Evolutionary conservation across 768 basidiomycete genomes (phyloP), one percentile per base, ranked within the genome.

Genomic region (Sporobolomyces phaffii): DNA sequence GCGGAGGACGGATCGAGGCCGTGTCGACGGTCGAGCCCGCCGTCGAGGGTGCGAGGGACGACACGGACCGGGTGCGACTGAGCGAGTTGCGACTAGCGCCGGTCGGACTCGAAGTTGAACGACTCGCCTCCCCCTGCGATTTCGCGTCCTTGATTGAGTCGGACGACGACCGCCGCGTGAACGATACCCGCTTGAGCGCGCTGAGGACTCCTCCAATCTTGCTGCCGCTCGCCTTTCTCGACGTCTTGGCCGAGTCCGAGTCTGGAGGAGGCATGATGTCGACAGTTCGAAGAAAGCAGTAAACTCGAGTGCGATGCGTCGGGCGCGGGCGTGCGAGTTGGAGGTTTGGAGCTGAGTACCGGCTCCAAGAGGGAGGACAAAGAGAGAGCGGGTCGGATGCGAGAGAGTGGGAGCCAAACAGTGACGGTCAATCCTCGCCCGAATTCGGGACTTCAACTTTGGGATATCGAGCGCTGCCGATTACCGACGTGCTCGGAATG

Each of bases 101-200:
- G 29, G 5, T 33, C 29, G 38, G 38, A 9, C 10, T 9, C 38
- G 38, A 38, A 38, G 41, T 33, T 44, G 56, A 33, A 15, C 22
- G 41, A 34, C 28, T 13, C 14, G 11, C 6, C n/a, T 36, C 34
- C 7, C 2, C 18, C 14, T 52, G 41, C n/a, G 34, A 15, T n/a
- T n/a, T n/a, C 28, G 31, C 22, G 15, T 36, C 29, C 47, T 36
- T 24, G 24, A 53, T 17, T 9, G 60, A 48, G 29, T 57, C 47
- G 10, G 52, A 61, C 17, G 53, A 45, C 22, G 41, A 36, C 1
- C 65, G 36, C 0, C 48, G 50, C 7, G 20, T 45, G 44, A 65
- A 52, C 22, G 64, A 60, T 14, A 65, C 58, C 0, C 64, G 64
- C 17, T 59, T 59, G 17, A 65, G 31, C 14, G 40, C 54, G 41